phyloP scores from a whole-genome alignment of 139 green algal genomes.

The Tetraselmis chui region DNA sequence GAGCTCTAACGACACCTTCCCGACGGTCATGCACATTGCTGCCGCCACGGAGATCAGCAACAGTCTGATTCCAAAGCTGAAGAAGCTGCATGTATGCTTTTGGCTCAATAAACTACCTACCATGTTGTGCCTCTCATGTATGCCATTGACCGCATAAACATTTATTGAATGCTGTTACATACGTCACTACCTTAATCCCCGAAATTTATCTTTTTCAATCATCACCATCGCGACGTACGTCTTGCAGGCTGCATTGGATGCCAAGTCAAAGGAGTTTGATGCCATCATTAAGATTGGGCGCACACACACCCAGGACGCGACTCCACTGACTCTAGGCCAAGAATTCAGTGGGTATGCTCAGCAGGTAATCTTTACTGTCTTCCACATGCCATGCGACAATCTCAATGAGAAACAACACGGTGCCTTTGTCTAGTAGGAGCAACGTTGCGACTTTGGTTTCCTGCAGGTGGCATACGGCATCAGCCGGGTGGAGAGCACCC shows the following conservation, averaged over 20 bases:
- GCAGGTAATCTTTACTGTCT: no score
- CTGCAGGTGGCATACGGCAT: constrained; percentile 82
- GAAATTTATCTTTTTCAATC: no score
- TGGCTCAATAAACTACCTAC: no score
- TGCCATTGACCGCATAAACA: no score
- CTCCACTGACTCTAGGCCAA: constrained; percentile 89
- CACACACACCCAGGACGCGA: constrained; percentile 92
- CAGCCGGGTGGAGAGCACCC: constrained; percentile 45
- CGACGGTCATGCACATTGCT: constrained; percentile 93
- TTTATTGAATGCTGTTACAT: no score
- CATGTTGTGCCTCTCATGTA: no score
- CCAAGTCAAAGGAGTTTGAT: constrained; percentile 70
- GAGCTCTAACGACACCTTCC: constrained; percentile 94
- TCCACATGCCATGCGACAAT: no score
- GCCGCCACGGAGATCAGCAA: constrained; percentile 58
- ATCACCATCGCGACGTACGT: no score
- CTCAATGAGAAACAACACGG: no score
- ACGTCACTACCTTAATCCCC: no score
- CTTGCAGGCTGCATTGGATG: constrained; percentile 38
- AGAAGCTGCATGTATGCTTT: constrained; percentile 58
- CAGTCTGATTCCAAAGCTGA: constrained; percentile 66
- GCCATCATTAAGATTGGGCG: constrained; percentile 95
- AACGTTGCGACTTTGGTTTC: no score
- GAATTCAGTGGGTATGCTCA: constrained; percentile 88
- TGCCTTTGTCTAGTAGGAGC: no score